Conservation (phyloP, 23 red algal genomes). For the Gracilariopsis chorda region DNA sequence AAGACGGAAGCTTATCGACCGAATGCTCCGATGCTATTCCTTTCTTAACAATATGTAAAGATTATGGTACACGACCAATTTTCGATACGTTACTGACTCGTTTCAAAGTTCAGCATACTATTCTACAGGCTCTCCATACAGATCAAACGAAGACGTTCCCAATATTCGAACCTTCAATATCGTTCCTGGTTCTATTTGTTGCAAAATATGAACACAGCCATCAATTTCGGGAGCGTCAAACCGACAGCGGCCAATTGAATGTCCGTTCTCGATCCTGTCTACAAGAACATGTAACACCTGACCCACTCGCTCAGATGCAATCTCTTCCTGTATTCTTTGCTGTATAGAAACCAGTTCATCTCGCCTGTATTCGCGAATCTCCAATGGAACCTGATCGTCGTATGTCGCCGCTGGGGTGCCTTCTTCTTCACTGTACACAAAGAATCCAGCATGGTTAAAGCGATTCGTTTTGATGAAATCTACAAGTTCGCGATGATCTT, state of each 20-base stretch:
- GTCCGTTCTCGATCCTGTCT: slow-evolving; percentile 80
- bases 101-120: not conserved
- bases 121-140: slow-evolving; percentile 63
- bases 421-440: slow-evolving; percentile 86
- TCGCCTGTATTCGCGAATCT: slow-evolving; percentile 58
- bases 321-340: slow-evolving; percentile 87
- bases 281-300: slow-evolving; percentile 76
- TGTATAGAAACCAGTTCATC: slow-evolving; percentile 91
- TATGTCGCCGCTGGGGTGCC: slow-evolving; percentile 71
- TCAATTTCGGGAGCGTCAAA: slow-evolving; percentile 99
- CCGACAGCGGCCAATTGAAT: slow-evolving; percentile 75
- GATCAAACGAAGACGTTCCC: slow-evolving; percentile 74
- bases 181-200: slow-evolving; percentile 72
- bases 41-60: slow-evolving; percentile 31
- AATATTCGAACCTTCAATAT: slow-evolving; percentile 77
- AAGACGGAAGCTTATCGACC: slow-evolving; percentile 27
- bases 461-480: slow-evolving; percentile 56
- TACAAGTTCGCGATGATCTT: slow-evolving; percentile 81
- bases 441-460: slow-evolving; percentile 86
- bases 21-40: slow-evolving; percentile 41
- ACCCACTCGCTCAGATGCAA: slow-evolving; percentile 64
- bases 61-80: no score
- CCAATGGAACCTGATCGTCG: slow-evolving; percentile 41
- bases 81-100: not conserved
- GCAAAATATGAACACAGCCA: slow-evolving; percentile 80